These are phyloP conservation scores for Cladophialophora yegresii DNA, from an alignment of 2,329 filamentous ascomycete species.

Conservation along the genomic window DNA sequence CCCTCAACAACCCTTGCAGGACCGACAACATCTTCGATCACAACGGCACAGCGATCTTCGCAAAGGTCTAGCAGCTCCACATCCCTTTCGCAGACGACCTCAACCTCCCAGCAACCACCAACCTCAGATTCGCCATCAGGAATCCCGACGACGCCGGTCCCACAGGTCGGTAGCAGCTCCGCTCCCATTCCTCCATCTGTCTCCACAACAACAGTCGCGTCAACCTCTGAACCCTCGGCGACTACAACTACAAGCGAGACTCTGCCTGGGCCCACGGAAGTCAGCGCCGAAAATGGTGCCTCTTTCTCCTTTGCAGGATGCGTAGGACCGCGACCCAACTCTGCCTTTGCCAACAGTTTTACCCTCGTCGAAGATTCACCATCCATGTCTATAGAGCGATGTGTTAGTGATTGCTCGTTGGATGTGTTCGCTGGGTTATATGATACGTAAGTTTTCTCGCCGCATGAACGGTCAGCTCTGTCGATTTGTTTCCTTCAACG, in stretches of 20 bases:
- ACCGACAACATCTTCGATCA: not conserved
- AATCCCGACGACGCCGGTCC: not conserved
- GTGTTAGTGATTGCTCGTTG: slow-evolving; percentile 21
- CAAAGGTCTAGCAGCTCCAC: not conserved
- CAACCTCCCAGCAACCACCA: not conserved
- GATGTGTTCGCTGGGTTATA: slow-evolving; percentile 18
- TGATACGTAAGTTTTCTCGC: slow-evolving; percentile 21
- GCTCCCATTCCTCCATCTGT: not conserved
- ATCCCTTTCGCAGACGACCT: not conserved
- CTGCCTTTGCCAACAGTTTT: slow-evolving; percentile 24
- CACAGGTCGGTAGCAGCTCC: not conserved
- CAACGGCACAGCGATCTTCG: not conserved
- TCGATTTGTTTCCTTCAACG: not conserved
- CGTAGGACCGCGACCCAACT: slow-evolving; percentile 23
- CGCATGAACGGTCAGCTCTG: not conserved
- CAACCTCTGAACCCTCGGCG: not conserved
- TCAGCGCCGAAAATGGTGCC: slow-evolving; percentile 7
- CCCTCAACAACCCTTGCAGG: not conserved
- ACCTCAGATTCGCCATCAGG: not conserved
- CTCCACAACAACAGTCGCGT: not conserved
- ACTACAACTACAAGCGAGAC: slow-evolving; percentile 3
- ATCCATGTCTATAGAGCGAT: slow-evolving; percentile 28
- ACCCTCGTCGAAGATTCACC: slow-evolving; percentile 21
- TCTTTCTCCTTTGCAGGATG: slow-evolving; percentile 30
- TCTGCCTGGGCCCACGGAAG: slow-evolving; percentile 17